Evolutionary conservation across 768 basidiomycete genomes (phyloP), one percentile per base, ranked within the genome.

Genomic region (Lentinula boryana): DNA sequence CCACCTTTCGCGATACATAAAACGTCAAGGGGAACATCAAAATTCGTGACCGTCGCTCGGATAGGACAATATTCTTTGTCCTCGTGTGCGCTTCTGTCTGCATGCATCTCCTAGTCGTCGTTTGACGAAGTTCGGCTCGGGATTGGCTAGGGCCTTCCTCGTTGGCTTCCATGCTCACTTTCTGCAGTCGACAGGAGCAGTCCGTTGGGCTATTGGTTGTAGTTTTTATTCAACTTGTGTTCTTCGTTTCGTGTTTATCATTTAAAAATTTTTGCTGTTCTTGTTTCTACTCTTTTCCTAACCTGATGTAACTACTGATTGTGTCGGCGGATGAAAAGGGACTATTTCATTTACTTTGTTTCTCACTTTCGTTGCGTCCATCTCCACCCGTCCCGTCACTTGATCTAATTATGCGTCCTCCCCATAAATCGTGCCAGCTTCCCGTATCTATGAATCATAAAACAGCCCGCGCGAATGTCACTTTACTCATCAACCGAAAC

Each of bases 191-290:
- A 66, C 56, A 60, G 43, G 58, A 18, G 63, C 64, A 64, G 65
- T 65, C 62, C 51, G 72, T 81, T 82, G 81, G 82, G 84, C 81
- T 84, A 77, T 84, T 84, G 81, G 82, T 84, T 85, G 82, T 76
- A 74, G 70, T 71, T 73, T 80, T 73, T 78, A 81, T 81, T 80
- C 80, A 23, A 36, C 18, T 41, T 35, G 18, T 48, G 56, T 58
- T 44, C 43, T 58, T 58, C 66, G 66, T 13, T 21, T 43, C 35
- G 13, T 33, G 15, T 35, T 41, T 21, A 53, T 38, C 48, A 56
- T 62, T 56, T 63, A 63, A 67, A 69, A 67, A n/a, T n/a, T 74
- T 65, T 71, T 68, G 66, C 64, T 66, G 58, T 66, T 67, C 71
- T 72, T 67, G 71, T 70, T 67, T 74, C 72, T 35, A 27, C 23